Conservation (phyloP, 208 protist species). For the Leishmania lainsoni region DNA sequence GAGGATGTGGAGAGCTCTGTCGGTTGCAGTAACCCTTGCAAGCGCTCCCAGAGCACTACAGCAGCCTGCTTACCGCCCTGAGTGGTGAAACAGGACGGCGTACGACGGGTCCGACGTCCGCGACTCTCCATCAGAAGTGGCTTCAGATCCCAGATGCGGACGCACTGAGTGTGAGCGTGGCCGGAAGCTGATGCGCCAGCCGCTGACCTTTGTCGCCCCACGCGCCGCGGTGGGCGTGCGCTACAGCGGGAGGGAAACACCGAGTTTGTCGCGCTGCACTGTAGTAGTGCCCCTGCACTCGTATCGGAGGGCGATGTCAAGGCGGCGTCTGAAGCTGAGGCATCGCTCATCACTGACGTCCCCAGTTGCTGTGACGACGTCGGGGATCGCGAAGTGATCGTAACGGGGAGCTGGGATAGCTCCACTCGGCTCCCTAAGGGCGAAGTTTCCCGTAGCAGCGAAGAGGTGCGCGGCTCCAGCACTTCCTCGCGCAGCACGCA, state of each 20-base stretch:
- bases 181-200: slow-evolving; percentile 15
- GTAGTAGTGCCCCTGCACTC: background rate
- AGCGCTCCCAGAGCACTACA: slow-evolving; percentile 43
- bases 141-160: slow-evolving; percentile 71
- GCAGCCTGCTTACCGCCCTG: slow-evolving; percentile 30
- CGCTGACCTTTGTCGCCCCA: slow-evolving; percentile 11
- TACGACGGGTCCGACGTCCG: slow-evolving; percentile 25
- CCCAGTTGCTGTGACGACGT: slow-evolving; percentile 8
- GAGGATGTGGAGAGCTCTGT: slow-evolving; percentile 10
- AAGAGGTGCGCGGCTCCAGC: background rate
- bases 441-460: background rate
- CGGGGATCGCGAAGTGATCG: background rate
- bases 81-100: slow-evolving; percentile 19
- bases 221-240: slow-evolving; percentile 19
- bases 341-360: slow-evolving; percentile 15
- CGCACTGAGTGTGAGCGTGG: slow-evolving; percentile 43
- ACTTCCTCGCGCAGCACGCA: slow-evolving; percentile 28
- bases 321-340: slow-evolving; percentile 21
- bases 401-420: background rate
- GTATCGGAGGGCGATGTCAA: slow-evolving; percentile 15
- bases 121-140: slow-evolving; percentile 62
- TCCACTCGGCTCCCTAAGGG: background rate
- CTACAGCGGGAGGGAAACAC: slow-evolving; percentile 14
- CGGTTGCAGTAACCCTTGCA: slow-evolving; percentile 43
- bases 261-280: slow-evolving; percentile 7